These are phyloP conservation scores for Athelia psychrophila DNA, from an alignment of 1,284 basidiomycete genomes.

Conservation along the genomic window DNA sequence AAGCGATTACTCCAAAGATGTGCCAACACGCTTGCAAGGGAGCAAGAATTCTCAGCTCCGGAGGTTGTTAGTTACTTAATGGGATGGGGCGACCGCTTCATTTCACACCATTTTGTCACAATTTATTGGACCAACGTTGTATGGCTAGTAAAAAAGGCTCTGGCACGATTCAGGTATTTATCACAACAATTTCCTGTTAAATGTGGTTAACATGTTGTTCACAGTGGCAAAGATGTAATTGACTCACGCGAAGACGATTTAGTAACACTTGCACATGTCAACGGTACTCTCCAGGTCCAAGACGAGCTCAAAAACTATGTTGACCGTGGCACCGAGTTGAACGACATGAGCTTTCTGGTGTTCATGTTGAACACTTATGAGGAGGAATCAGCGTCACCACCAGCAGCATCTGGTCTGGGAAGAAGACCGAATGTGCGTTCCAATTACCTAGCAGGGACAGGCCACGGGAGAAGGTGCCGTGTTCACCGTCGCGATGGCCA, in stretches of 20 bases:
- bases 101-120: conserved; percentile 26
- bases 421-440: too few species aligned
- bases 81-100: conserved; percentile 30
- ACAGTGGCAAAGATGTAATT: too few species aligned
- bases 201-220: too few species aligned
- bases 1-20: conserved; percentile 19
- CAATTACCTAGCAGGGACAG: background rate
- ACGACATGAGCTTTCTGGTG: background rate
- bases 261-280: too few species aligned
- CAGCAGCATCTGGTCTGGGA: too few species aligned
- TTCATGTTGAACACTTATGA: background rate
- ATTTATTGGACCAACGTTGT: conserved; percentile 28
- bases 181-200: too few species aligned
- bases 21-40: conserved; percentile 20
- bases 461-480: background rate
- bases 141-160: background rate
- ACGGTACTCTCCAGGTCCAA: too few species aligned
- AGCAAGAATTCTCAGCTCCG: conserved; percentile 29
- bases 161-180: too few species aligned
- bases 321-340: background rate
- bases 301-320: background rate
- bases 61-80: conserved; percentile 30
- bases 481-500: conserved; percentile 17
- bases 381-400: too few species aligned
- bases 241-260: too few species aligned